Base-by-base conservation (phyloP, 2,329 filamentous ascomycete species). In the Fusarium luffae region DNA sequence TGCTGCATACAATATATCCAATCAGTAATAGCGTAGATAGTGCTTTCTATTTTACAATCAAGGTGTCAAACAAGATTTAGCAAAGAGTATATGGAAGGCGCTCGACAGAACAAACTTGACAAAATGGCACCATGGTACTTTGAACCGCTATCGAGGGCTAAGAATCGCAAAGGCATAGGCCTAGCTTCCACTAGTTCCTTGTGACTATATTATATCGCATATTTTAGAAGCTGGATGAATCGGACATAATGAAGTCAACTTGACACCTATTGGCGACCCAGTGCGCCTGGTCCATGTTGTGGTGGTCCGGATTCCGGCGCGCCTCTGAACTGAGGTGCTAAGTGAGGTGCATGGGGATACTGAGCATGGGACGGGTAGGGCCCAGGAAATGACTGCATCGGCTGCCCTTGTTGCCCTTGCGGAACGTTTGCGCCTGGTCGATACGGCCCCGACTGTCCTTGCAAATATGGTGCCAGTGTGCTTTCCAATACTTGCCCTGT, bases 401-500 rank as follows among this genome's bases (percentile, higher is more conserved):
- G 43, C 9, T 65, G 58, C 19, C 43, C 52, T 41, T 69, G 70
- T 50, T 73, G 67, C 21, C 61, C 68, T 14, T 63, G 49, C 27
- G 51, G 42, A 37, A 63, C 56, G 25, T 70, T 40, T 28, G 59
- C 30, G 43, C 57, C 63, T 19, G 63, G 69, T 30, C 60, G 64
- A 48, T 71, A 56, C n/a, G 59, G 42, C 28, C 59, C 54, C 11
- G 54, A 30, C 19, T 71, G 67, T 14, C 57, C 68, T 50, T 78
- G 77, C 47, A 77, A 54, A 42, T 78, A 76, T 5, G 76, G 71
- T 23, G 75, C 78, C 46, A 79, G 63, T 34, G 72, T 78, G 48
- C 70, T 78, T 65, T 80, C 79, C 23, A 81, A 64, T 14, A 74
- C 76, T 47, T 78, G 74, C 25, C 76, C 76, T 27, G 79, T 80